Percentiles rank a stretch among this genome's conserved stretches.
phyloP scores from a whole-genome alignment of 2,329 filamentous ascomycete species.

The Ceratocystis cacaofunesta region DNA sequence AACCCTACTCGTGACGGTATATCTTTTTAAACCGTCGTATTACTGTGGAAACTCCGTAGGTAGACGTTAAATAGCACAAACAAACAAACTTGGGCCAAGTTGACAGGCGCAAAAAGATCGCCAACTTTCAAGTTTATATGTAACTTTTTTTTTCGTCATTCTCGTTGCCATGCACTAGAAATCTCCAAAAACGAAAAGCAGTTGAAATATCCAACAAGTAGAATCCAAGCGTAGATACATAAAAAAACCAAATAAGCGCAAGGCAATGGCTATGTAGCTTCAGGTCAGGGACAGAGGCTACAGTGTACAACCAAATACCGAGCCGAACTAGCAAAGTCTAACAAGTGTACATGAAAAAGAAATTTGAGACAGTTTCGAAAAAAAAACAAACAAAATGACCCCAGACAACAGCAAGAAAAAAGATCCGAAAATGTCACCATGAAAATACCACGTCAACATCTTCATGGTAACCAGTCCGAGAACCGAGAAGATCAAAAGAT shows the following conservation, averaged over 20 bases:
- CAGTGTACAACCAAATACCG: neutral
- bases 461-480: neutral
- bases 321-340: neutral
- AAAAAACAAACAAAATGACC: neutral
- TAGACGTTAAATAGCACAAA: no score
- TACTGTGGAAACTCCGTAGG: no score
- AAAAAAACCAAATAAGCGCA: neutral
- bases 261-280: neutral
- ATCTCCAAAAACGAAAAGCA: neutral
- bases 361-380: conserved; percentile 3
- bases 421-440: neutral
- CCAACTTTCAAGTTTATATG: no score
- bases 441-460: neutral
- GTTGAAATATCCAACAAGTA: conserved; percentile 1
- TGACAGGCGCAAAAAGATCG: neutral
- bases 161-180: neutral
- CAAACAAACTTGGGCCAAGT: neutral
- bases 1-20: conserved; percentile 16
- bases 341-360: neutral
- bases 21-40: no score
- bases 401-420: neutral
- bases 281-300: neutral
- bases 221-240: conserved; percentile 2
- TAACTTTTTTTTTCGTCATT: neutral
- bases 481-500: neutral